A percentile compares a stretch with the other conserved stretches of the same genome.
Evolutionary conservation across 805 yeast species (phyloP).

Genomic region (Pichia exigua): DNA sequence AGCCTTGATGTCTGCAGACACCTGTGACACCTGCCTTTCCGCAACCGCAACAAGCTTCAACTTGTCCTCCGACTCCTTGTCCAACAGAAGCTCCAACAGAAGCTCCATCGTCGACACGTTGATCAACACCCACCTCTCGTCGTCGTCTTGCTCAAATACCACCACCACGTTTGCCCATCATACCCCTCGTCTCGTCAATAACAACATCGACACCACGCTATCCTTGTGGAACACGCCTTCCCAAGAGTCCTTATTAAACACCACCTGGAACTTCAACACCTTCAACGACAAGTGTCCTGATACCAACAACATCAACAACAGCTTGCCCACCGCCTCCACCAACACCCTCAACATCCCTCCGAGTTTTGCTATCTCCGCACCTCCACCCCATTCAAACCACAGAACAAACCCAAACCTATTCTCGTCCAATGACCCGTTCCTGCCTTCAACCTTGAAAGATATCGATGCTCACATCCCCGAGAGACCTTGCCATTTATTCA

Average conservation of each 20-base stretch:
- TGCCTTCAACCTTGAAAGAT: conserved; percentile 2
- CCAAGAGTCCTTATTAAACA: conserved; percentile 3
- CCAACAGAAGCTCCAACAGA: not conserved
- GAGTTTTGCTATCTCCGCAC: not conserved
- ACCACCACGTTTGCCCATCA: no score
- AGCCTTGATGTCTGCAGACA: not conserved
- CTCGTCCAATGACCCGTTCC: conserved; percentile 7
- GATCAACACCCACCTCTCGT: not conserved
- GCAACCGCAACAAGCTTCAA: not conserved
- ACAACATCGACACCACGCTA: not conserved
- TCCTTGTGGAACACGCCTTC: conserved; percentile 8
- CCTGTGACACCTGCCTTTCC: conserved; percentile 4
- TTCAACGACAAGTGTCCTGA: no score
- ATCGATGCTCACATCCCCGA: not conserved
- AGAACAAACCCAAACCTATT: conserved; percentile 18
- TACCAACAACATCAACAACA: no score
- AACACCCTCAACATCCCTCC: conserved; percentile 13
- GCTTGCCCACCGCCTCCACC: no score
- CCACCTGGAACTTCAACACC: not conserved
- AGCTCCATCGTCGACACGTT: not conserved
- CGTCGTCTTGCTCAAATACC: no score
- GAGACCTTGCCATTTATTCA: not conserved
- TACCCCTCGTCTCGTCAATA: no score
- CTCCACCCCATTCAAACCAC: conserved; percentile 15
- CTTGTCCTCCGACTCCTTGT: not conserved